Percentiles rank a stretch among this genome's conserved stretches.
Evolutionary conservation across 495 filamentous ascomycete genomes (phyloP).

Genomic region (Astrocystis sublimbata): DNA sequence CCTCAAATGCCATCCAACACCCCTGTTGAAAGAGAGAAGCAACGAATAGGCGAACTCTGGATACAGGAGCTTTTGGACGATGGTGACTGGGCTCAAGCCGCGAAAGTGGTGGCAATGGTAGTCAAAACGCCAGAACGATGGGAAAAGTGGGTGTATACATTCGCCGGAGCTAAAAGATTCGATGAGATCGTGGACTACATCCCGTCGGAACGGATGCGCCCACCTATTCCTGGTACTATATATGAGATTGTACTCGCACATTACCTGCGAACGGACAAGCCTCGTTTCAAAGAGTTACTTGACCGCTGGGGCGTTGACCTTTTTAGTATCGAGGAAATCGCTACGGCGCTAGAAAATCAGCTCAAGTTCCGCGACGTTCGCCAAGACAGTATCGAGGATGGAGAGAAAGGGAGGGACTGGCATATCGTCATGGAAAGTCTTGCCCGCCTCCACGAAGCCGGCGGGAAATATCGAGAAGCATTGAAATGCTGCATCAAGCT

Average conservation of each 20-base stretch:
- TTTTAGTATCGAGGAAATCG: slow-evolving; percentile 71
- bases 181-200: slow-evolving; percentile 88
- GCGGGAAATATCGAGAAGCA: slow-evolving; percentile 77
- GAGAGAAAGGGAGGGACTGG: slow-evolving; percentile 73
- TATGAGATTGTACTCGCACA: slow-evolving; percentile 86
- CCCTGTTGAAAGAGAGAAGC: slow-evolving; percentile 83
- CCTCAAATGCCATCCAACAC: slow-evolving; percentile 50
- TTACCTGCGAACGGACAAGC: slow-evolving; percentile 72
- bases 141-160: slow-evolving; percentile 93
- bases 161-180: slow-evolving; percentile 78
- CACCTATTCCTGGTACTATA: slow-evolving; percentile 75
- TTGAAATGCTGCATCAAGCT: slow-evolving; percentile 84
- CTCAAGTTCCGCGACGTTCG: slow-evolving; percentile 66
- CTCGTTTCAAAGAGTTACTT: slow-evolving; percentile 72
- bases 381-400: slow-evolving; percentile 68
- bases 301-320: slow-evolving; percentile 82
- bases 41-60: slow-evolving; percentile 90
- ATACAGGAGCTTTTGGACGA: slow-evolving; percentile 75
- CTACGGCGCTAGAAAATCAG: slow-evolving; percentile 69
- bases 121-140: slow-evolving; percentile 75
- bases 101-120: slow-evolving; percentile 75
- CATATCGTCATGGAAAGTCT: slow-evolving; percentile 77
- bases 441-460: slow-evolving; percentile 78
- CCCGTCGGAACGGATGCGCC: slow-evolving; percentile 70
- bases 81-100: slow-evolving; percentile 74